Evolutionary conservation across 23 red algal species (phyloP).

Genomic region (Pyropia yezoensis): DNA sequence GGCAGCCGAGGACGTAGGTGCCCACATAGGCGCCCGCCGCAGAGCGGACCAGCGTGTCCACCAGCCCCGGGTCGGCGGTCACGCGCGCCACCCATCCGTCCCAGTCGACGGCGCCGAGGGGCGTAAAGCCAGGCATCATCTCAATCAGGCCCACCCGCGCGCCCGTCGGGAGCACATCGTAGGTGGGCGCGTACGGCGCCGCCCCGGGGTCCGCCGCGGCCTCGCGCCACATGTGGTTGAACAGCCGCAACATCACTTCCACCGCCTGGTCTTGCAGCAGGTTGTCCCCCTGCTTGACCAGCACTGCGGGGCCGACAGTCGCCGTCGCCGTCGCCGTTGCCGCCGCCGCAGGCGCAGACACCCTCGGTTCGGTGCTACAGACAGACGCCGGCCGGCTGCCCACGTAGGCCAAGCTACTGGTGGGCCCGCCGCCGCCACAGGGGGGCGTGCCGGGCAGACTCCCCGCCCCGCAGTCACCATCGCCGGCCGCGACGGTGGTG

Average conservation of each 20-base stretch:
- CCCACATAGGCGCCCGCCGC: slow-evolving; percentile 59
- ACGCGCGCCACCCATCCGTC: slow-evolving; percentile 23
- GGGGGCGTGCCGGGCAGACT: too few species aligned
- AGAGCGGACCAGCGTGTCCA: slow-evolving; percentile 40
- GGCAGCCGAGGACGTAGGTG: slow-evolving; percentile 46
- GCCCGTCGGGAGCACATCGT: slow-evolving; percentile 56
- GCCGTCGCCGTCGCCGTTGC: too few species aligned
- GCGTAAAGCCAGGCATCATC: slow-evolving; percentile 38
- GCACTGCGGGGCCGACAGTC: slow-evolving; percentile 8
- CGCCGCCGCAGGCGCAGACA: too few species aligned
- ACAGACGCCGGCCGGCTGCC: too few species aligned
- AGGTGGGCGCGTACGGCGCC: slow-evolving; percentile 30
- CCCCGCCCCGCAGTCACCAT: too few species aligned
- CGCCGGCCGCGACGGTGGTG: too few species aligned
- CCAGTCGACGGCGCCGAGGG: slow-evolving; percentile 48
- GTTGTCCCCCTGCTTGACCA: slow-evolving; percentile 70
- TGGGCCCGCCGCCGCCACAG: too few species aligned
- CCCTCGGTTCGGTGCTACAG: too few species aligned
- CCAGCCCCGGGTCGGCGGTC: slow-evolving; percentile 6
- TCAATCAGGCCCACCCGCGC: slow-evolving; percentile 48
- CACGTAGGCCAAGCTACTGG: too few species aligned
- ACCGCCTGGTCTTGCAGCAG: slow-evolving; percentile 63
- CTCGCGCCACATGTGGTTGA: slow-evolving; percentile 53
- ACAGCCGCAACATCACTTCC: slow-evolving; percentile 47
- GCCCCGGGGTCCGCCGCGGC: slow-evolving; percentile 19